Evolutionary conservation across 805 yeast species (phyloP).

Genomic region (Wickerhamomyces subpelliculosus): DNA sequence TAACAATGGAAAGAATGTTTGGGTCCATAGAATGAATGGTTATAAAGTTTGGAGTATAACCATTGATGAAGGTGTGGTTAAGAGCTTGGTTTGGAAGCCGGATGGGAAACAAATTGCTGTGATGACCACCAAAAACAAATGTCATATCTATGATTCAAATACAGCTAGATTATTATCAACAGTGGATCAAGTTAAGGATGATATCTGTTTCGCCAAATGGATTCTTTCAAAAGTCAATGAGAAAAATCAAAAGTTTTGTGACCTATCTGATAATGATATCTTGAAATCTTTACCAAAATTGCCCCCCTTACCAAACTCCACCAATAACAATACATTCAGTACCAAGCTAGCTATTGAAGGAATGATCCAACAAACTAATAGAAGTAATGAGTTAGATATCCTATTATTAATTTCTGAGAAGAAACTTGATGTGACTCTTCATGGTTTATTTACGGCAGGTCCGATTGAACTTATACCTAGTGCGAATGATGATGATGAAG

Average conservation of each 20-base stretch:
- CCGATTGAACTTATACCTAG: constrained; percentile 5
- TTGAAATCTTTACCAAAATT: constrained; percentile 31
- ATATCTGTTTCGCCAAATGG: constrained; percentile 12
- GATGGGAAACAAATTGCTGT: constrained; percentile 38
- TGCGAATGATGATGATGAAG: constrained; percentile 11
- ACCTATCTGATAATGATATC: constrained; percentile 25
- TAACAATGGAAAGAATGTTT: constrained; percentile 37
- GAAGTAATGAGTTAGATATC: constrained; percentile 18
- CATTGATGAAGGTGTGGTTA: constrained; percentile 16
- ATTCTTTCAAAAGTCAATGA: constrained; percentile 1
- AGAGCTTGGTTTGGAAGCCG: constrained; percentile 25
- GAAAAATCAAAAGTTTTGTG: constrained; percentile 9
- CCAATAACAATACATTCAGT: constrained; percentile 13
- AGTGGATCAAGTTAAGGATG: constrained; percentile 4
- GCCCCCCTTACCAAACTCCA: constrained; percentile 20
- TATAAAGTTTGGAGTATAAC: constrained; percentile 44
- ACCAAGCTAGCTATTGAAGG: constrained; percentile 24
- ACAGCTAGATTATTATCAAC: constrained; percentile 34
- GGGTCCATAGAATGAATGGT: constrained; percentile 49
- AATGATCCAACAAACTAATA: constrained; percentile 16
- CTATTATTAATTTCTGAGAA: constrained; percentile 19
- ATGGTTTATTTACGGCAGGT: constrained; percentile 28
- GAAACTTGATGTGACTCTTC: constrained; percentile 23
- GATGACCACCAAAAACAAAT: constrained; percentile 35
- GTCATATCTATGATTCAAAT: constrained; percentile 38